A percentile compares a stretch with the other conserved stretches of the same genome.
Conservation (phyloP, 2,329 filamentous ascomycete genomes). For the Dothistroma septosporum region DNA sequence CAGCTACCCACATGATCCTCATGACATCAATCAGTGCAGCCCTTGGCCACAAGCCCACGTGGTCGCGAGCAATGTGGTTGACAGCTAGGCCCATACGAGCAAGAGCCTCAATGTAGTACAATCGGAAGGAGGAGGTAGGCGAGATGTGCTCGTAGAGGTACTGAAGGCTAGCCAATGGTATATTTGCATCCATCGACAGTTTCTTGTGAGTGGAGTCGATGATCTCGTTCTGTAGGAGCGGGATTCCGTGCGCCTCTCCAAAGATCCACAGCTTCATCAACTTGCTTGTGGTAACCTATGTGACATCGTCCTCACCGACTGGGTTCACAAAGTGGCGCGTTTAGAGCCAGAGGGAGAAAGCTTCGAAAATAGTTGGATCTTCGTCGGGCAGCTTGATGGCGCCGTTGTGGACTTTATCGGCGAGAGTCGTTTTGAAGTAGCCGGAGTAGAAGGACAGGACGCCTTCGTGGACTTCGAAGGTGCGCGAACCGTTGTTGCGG, state of each 20-base stretch:
- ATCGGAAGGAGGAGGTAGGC: neutral
- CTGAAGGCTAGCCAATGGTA: neutral
- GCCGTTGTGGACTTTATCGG: conserved; percentile 10
- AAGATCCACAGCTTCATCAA: conserved; percentile 10
- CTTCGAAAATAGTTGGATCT: conserved; percentile 8
- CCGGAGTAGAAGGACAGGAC: conserved; percentile 23
- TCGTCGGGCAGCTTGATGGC: conserved; percentile 8
- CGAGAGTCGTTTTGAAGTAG: conserved; percentile 21
- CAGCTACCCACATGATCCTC: neutral
- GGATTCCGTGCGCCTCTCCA: conserved; percentile 12
- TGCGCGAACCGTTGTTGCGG: neutral
- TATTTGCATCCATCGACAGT: neutral
- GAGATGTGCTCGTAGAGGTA: conserved; percentile 10
- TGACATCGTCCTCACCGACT: neutral
- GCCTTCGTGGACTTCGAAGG: conserved; percentile 22
- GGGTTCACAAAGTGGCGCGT: neutral
- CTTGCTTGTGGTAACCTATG: neutral
- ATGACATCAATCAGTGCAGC: conserved; percentile 5
- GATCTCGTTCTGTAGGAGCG: conserved; percentile 2
- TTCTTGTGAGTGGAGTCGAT: neutral
- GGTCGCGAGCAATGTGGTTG: neutral
- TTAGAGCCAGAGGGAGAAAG: conserved; percentile 15
- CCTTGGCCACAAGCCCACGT: neutral
- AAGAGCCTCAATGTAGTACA: neutral
- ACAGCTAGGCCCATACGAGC: neutral